Percentiles rank a stretch among this genome's conserved stretches.
Evolutionary conservation across 2,329 filamentous ascomycete species (phyloP).

Genomic region (Talaromyces sp.): DNA sequence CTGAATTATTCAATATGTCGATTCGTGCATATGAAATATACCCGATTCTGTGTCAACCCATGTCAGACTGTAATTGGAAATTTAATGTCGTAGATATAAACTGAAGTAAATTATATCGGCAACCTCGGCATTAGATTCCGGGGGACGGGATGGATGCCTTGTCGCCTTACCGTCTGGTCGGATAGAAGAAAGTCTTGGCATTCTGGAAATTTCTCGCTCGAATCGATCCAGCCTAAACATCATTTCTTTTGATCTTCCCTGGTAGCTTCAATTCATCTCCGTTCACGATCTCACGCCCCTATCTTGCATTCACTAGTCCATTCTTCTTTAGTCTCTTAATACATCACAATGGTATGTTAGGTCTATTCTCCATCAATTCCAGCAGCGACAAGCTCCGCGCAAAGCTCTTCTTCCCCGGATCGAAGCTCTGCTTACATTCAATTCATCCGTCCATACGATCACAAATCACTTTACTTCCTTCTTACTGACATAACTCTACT

Average conservation of each 20-base stretch:
- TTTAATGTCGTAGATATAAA: not conserved
- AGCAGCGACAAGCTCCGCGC: conserved; percentile 8
- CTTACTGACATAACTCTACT: not conserved
- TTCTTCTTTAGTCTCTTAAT: not conserved
- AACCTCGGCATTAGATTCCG: conserved; percentile 30
- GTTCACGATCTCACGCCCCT: not conserved
- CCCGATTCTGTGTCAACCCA: not conserved
- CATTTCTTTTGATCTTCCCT: conserved; percentile 24
- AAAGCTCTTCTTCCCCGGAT: conserved; percentile 5
- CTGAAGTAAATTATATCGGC: not conserved
- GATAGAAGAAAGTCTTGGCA: conserved; percentile 35
- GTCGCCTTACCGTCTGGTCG: conserved; percentile 5
- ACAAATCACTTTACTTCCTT: not conserved
- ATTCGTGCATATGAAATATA: not conserved
- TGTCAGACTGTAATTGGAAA: not conserved
- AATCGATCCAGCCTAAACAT: conserved; percentile 24
- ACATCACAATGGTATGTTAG: conserved; percentile 17
- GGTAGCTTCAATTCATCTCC: not conserved
- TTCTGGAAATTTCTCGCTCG: conserved; percentile 45
- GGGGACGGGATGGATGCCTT: not conserved
- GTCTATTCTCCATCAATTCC: not conserved
- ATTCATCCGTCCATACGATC: not conserved
- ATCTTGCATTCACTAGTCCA: not conserved
- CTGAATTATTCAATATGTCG: not conserved
- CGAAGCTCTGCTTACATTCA: not conserved